Base-by-base conservation (phyloP, 2,329 filamentous ascomycete genomes). In the Botrytis fabae region DNA sequence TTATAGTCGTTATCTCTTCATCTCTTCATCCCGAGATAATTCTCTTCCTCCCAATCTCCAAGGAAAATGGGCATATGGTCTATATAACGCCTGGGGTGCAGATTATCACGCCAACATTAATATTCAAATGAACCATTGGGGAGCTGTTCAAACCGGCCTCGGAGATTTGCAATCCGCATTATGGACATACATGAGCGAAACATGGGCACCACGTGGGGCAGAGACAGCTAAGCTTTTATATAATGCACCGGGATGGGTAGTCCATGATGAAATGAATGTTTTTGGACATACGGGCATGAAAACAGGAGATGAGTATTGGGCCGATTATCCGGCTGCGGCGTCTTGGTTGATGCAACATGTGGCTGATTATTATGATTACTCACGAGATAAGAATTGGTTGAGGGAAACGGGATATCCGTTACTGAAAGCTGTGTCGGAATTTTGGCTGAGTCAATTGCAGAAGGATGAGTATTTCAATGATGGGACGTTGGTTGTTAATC, bases 271-370 rank as follows among this genome's bases (percentile, higher is more conserved):
- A 77, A 85, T 88, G 75, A 89, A 90, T 75, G 86, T 88, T 2
- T 90, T 88, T 75, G 88, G 88, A 0, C 85, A 88, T 73, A 88
- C 87, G 0, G 86, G 81, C 0, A 85, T 86, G 77, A 85, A 86
- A 22, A 57, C 65, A 64, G 82, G 83, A 64, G 81, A 82, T 35
- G 83, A 83, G 46, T 78, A 81, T 51, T 84, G 84, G 78, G 83
- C 82, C 18, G 76, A 78, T 60, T 80, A 86, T 75, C 83, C 85
- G 42, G 85, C 83, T 0, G 82, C 85, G 0, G 84, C 85, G 1
- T 86, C 86, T 1, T 90, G 88, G 88, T 85, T 89, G 82, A 88
- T 88, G 83, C 85, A 87, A 73, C 87, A 90, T 75, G 85, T 90
- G 2, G 86, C 84, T 80, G 87, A 90, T 73, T 84, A 86, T 76